phyloP scores from a whole-genome alignment of 495 filamentous ascomycete species.

The Hypoxylon cercidicola region DNA sequence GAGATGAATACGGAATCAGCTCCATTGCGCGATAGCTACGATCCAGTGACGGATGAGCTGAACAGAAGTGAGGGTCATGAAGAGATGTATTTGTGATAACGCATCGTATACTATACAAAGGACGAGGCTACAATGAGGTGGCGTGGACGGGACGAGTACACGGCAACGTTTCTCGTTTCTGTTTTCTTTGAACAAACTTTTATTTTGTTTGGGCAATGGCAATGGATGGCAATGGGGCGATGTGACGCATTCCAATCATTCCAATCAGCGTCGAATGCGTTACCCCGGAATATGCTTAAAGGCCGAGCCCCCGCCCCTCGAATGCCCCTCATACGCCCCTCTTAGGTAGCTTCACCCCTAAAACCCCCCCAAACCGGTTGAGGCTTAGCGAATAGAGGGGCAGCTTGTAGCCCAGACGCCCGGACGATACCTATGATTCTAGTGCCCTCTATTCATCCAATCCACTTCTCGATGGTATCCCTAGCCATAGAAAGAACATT shows the following conservation, averaged over 20 bases:
- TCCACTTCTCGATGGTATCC: slow-evolving; percentile 28
- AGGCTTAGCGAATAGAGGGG: no score
- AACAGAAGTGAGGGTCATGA: slow-evolving; percentile 15
- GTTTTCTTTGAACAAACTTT: neutral
- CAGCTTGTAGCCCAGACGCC: neutral
- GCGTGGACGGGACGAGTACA: slow-evolving; percentile 6
- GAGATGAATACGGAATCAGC: slow-evolving; percentile 70
- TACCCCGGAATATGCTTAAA: slow-evolving; percentile 33
- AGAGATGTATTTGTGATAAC: slow-evolving; percentile 1
- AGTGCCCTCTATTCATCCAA: slow-evolving; percentile 26
- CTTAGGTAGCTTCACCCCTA: neutral
- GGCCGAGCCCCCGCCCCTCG: neutral
- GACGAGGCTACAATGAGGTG: slow-evolving; percentile 7
- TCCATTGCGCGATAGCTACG: slow-evolving; percentile 59
- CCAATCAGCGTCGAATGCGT: slow-evolving; percentile 11
- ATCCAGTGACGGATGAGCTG: slow-evolving; percentile 14
- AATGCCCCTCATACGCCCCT: neutral
- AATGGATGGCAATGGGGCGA: slow-evolving; percentile 23
- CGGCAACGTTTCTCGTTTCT: slow-evolving; percentile 21
- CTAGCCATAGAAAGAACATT: slow-evolving; percentile 32
- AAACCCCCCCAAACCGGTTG: no score
- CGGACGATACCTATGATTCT: neutral
- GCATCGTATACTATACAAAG: slow-evolving; percentile 18
- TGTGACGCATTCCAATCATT: slow-evolving; percentile 6
- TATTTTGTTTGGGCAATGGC: slow-evolving; percentile 26